Evolutionary conservation across 805 yeast species (phyloP), one percentile per base, ranked within the genome.

Genomic region (Candida silvicultrix): DNA sequence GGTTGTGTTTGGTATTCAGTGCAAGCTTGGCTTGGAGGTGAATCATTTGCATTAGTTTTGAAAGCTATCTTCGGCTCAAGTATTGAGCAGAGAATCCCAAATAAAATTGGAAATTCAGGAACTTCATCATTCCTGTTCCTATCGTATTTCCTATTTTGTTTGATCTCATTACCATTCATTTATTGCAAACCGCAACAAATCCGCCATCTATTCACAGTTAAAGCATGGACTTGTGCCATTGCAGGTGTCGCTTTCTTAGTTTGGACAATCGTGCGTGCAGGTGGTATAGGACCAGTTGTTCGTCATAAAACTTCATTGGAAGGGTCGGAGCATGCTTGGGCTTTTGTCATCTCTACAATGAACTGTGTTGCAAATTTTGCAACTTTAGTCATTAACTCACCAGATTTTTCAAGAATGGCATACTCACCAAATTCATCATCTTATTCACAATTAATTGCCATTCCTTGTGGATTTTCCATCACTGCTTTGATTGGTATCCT

Each of bases 331-430:
- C 72, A 78, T 49, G 85, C 75, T 28, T 87, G 96, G 96, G 85
- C 83, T 1, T 85, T 86, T 61, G 73, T 86, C 40, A 73, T 75
- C 55, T 76, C 87, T 18, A 69, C 83, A 28, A 83, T 88, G 89
- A 81, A 80, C 63, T 74, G 88, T 38, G 68, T 87, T 49, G 84
- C 90, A 23, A 86, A 86, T 68, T 87, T 86, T 57, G 88, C 92
- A 3, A 82, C 94, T 12, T 71, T 87, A 56, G 82, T 86, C 56
- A 76, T 83, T 45, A 87, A 87, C 66, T 86, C 90, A 10, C 92
- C 95, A 0, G 95, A 87, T 70, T 86, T 85, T 61, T 71, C 90
- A 19, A 77, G 95, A 59, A 83, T 87, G 64, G 80, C 94, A 4
- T 71, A 69, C 43, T 74, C 76, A n/a, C 67, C 70, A 23, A 60